These are phyloP conservation scores for Fusarium bulbicola DNA, from an alignment of 2,329 filamentous ascomycete species.

Conservation along the genomic window DNA sequence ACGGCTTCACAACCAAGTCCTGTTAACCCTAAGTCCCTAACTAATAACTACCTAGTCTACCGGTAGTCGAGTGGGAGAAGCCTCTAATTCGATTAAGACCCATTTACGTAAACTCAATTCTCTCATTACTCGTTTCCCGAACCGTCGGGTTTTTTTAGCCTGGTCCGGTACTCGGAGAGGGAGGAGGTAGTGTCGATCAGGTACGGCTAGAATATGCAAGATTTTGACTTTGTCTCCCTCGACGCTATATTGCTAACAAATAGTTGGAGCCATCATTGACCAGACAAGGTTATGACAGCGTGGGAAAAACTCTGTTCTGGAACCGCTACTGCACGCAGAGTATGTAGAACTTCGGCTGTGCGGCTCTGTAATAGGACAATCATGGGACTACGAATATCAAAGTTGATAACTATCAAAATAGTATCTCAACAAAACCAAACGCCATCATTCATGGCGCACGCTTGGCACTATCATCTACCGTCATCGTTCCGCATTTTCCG, in stretches of 20 bases:
- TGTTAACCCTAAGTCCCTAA: slow-evolving; percentile 1
- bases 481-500: slow-evolving; percentile 14
- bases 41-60: background rate
- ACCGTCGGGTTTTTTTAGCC: slow-evolving; percentile 3
- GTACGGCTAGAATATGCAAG: slow-evolving; percentile 16
- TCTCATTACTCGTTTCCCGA: slow-evolving; percentile 15
- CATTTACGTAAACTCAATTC: slow-evolving; percentile 23
- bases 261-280: slow-evolving; percentile 8
- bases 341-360: background rate
- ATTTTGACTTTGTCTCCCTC: slow-evolving; percentile 12
- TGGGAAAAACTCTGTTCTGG: slow-evolving; percentile 12
- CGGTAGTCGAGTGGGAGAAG: background rate
- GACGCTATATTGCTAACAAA: background rate
- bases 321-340: background rate
- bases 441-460: slow-evolving; percentile 11
- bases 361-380: background rate
- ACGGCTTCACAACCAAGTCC: slow-evolving; percentile 4
- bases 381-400: background rate
- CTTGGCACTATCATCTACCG: background rate
- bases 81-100: slow-evolving; percentile 13
- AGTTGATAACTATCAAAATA: background rate
- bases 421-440: slow-evolving; percentile 19
- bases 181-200: slow-evolving; percentile 24
- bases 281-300: slow-evolving; percentile 7
- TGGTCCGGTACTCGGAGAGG: slow-evolving; percentile 11